Evolutionary conservation across 2,329 filamentous ascomycete species (phyloP), one percentile per base, ranked within the genome.

Genomic region (Allantophomopsis cytisporea): DNA sequence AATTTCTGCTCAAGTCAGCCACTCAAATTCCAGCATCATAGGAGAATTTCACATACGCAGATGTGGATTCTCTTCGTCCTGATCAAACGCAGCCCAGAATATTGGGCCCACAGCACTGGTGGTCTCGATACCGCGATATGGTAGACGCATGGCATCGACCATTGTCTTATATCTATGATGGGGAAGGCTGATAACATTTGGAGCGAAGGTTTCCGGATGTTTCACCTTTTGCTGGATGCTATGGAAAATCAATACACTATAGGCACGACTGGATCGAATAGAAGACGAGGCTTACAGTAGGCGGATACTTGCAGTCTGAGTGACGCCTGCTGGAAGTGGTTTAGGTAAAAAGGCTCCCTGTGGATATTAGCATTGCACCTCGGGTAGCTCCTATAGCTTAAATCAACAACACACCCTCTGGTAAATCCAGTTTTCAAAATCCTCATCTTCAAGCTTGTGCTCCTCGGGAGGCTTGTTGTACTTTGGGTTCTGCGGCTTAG

Each of bases 41-140:
- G 6, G 10, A 8, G 14, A 21, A 15, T 20, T n/a, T n/a, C 11
- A 56, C 67, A 52, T 61, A 74, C 71, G 74, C 35, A 78, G 57
- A 55, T 73, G 69, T 31, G 66, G 69, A 45, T 76, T 64, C 2
- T 66, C 61, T 39, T 73, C 69, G 46, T 76, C 66, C 43, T 71
- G 65, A 50, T 78, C 71, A 43, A 66, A 62, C 2, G 68, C 62
- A 32, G 60, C 67, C 73, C 73, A 79, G 55, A 79, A 79, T 50
- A 77, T 77, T 1, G 74, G 75, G 0, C 74, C 75, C 12, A 79
- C 74, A 10, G 71, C 65, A 41, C 68, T 67, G 15, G 64, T 69
- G 14, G 69, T 68, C 54, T 80, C 75, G 44, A 80, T 71, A 28
- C 63, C 69, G 7, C 71, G 63, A 48, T 65, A 68, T 1, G 75